These are phyloP conservation scores for Hippophae rhamnoides DNA, from an alignment of 306 rosid genomes.

Conservation along the genomic window DNA sequence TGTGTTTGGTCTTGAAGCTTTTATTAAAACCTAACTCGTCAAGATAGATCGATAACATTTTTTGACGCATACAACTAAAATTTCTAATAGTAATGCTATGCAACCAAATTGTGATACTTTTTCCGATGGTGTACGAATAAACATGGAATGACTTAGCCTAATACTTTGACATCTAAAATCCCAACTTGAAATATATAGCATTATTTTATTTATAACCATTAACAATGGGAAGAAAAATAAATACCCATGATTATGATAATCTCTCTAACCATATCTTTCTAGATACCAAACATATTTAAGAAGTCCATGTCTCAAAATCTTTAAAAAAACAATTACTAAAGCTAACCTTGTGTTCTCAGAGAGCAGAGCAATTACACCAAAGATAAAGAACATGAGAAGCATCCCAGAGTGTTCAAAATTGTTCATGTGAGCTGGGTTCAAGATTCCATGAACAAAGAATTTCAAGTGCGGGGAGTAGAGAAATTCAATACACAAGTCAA, in stretches of 20 bases:
- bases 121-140: too few species aligned
- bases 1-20: too few species aligned
- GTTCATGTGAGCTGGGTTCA: slow-evolving; percentile 88
- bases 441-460: slow-evolving; percentile 58
- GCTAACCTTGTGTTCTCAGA: slow-evolving; percentile 65
- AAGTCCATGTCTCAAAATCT: not conserved
- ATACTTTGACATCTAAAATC: not conserved
- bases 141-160: not conserved
- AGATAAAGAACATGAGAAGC: slow-evolving; percentile 95
- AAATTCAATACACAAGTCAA: slow-evolving; percentile 87
- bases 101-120: not conserved
- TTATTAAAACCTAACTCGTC: too few species aligned
- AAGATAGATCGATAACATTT: too few species aligned
- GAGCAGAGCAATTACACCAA: slow-evolving; percentile 52
- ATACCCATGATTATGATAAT: not conserved
- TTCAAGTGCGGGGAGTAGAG: slow-evolving; percentile 82
- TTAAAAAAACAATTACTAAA: slow-evolving; percentile 4
- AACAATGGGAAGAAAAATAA: not conserved
- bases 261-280: not conserved
- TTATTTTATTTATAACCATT: not conserved
- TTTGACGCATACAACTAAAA: too few species aligned
- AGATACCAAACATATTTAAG: not conserved
- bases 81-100: not conserved
- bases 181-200: not conserved
- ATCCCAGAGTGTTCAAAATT: slow-evolving; percentile 92